These are phyloP conservation scores for Sporothrix curviconia DNA, from an alignment of 2,329 filamentous ascomycete species.

Conservation along the genomic window DNA sequence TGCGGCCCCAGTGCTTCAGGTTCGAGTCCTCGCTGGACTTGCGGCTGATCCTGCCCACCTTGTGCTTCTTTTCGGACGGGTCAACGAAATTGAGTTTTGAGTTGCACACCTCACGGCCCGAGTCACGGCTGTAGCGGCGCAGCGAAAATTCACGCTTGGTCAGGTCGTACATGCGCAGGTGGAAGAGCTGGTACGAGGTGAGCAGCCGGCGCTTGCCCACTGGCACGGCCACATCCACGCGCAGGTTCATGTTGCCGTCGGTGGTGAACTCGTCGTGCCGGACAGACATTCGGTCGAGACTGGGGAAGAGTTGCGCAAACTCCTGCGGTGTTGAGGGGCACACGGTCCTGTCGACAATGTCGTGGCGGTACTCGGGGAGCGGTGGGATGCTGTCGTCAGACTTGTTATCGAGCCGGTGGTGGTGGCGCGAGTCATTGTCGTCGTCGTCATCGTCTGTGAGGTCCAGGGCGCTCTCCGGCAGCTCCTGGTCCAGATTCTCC, in stretches of 20 bases:
- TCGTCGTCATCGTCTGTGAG: slow-evolving; percentile 11
- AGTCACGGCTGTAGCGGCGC: slow-evolving; percentile 84
- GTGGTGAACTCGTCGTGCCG: slow-evolving; percentile 83
- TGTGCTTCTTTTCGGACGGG: slow-evolving; percentile 33
- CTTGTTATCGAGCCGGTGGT: slow-evolving; percentile 17
- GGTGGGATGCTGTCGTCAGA: slow-evolving; percentile 37
- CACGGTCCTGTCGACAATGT: slow-evolving; percentile 57
- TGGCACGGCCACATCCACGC: slow-evolving; percentile 71
- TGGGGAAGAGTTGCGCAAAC: slow-evolving; percentile 82
- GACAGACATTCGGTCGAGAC: slow-evolving; percentile 70
- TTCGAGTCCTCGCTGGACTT: slow-evolving; percentile 31
- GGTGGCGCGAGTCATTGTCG: slow-evolving; percentile 7
- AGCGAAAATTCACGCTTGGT: slow-evolving; percentile 82
- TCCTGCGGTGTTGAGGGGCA: slow-evolving; percentile 72
- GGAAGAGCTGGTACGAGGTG: slow-evolving; percentile 68
- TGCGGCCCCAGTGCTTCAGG: slow-evolving; percentile 9
- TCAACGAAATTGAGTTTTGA: slow-evolving; percentile 65
- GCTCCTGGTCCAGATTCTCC: slow-evolving; percentile 41
- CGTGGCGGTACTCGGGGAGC: slow-evolving; percentile 54
- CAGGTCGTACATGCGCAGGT: slow-evolving; percentile 90
- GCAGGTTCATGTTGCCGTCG: slow-evolving; percentile 95
- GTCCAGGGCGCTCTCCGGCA: not conserved
- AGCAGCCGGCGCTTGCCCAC: slow-evolving; percentile 52
- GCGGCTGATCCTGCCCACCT: slow-evolving; percentile 37
- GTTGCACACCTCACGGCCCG: slow-evolving; percentile 86